Conservation (phyloP, 345 rosid genomes). For the Citrus glauca region DNA sequence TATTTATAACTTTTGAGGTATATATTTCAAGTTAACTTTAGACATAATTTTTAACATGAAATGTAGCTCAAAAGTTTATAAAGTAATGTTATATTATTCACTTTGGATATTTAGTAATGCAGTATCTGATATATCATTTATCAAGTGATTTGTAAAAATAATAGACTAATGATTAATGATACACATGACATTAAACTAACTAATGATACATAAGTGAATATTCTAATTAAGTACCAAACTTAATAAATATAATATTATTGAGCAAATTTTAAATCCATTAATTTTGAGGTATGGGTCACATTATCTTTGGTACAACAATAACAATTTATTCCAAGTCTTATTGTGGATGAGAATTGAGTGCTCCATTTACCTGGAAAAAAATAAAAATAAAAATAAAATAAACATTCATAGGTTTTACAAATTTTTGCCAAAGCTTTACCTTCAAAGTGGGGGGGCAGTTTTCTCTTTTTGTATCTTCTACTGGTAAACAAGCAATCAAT, state of each 20-base stretch:
- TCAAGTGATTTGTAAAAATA: no score
- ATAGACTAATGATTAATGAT: no score
- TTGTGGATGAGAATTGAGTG: neutral
- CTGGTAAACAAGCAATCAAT: constrained; percentile 9
- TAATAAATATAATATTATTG: no score
- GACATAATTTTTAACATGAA: no score
- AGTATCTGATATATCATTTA: no score
- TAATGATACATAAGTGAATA: neutral
- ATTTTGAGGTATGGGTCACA: neutral
- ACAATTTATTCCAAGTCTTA: neutral
- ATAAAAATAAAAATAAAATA: no score
- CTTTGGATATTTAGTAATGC: no score
- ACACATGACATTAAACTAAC: no score
- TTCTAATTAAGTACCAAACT: neutral
- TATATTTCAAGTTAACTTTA: no score
- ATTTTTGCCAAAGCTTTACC: neutral
- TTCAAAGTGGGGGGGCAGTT: constrained; percentile 1
- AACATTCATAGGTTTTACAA: neutral
- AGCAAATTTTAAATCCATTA: neutral
- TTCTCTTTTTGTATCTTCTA: neutral
- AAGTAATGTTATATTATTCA: no score
- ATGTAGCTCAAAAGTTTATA: no score
- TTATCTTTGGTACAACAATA: neutral
- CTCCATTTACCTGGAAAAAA: neutral
- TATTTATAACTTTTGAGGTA: no score